A percentile compares a stretch with the other conserved stretches of the same genome.
Evolutionary conservation across 176 grass and related monocot genomes (phyloP).

Genomic region (Oryza nivara): DNA sequence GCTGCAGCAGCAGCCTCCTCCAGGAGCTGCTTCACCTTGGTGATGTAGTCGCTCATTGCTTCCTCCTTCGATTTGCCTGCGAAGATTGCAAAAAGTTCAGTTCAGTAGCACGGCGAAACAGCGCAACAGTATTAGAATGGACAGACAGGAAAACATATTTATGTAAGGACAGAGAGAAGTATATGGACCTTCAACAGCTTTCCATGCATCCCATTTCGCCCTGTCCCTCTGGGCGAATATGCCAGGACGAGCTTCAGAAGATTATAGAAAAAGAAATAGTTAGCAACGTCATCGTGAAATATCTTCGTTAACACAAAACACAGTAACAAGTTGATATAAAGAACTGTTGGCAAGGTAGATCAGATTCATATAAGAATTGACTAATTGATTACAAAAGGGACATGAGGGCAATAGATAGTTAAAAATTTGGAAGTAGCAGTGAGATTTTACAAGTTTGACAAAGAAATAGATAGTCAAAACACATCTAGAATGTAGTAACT

Average conservation of each 20-base stretch:
- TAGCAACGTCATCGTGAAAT: neutral
- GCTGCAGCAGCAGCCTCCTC: constrained; percentile 52
- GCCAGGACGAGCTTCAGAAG: constrained; percentile 63
- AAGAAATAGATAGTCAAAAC: neutral
- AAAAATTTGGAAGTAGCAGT: neutral
- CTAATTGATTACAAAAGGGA: neutral
- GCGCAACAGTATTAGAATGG: neutral
- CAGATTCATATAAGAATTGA: neutral
- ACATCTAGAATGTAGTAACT: neutral
- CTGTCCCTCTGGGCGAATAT: constrained; percentile 58
- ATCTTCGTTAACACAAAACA: neutral
- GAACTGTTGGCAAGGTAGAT: neutral
- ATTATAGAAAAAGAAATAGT: constrained; percentile 1
- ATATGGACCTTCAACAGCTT: constrained; percentile 71
- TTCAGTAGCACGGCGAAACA: neutral
- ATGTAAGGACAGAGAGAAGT: constrained; percentile 4
- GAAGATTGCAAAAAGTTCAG: constrained; percentile 30
- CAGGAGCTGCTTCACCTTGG: constrained; percentile 82
- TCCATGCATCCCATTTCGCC: constrained; percentile 88
- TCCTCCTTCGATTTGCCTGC: constrained; percentile 75
- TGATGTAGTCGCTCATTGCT: constrained; percentile 81
- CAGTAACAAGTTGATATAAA: neutral
- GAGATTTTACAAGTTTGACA: neutral
- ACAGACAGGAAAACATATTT: neutral
- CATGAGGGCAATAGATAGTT: neutral